Evolutionary conservation across 2,329 filamentous ascomycete species (phyloP).

Genomic region (Fusarium pseudoanthophilum): DNA sequence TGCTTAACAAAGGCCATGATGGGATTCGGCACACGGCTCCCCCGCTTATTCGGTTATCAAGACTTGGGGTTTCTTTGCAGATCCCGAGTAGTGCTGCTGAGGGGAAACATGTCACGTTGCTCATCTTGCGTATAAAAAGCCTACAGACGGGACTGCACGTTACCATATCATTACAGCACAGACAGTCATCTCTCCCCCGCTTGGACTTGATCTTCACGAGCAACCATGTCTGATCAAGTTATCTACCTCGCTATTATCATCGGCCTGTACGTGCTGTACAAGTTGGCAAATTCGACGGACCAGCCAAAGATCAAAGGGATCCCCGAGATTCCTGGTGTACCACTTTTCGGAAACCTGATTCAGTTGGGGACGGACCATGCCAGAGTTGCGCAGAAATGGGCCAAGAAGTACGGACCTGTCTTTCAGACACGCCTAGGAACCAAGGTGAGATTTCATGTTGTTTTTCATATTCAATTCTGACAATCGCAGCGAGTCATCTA

Average conservation of each 20-base stretch:
- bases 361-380: conserved; percentile 69
- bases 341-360: conserved; percentile 71
- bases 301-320: conserved; percentile 69
- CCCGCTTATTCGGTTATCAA: conserved; percentile 22
- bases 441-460: conserved; percentile 55
- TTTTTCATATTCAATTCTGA: neutral
- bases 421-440: conserved; percentile 77
- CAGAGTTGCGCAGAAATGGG: conserved; percentile 64
- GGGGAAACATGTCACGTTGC: conserved; percentile 13
- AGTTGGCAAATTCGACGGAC: conserved; percentile 61
- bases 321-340: conserved; percentile 70
- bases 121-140: conserved; percentile 7
- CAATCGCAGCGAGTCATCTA: conserved; percentile 72
- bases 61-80: neutral
- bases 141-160: neutral
- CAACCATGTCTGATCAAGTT: conserved; percentile 28
- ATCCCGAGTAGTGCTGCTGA: conserved; percentile 1
- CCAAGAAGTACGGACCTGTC: conserved; percentile 69
- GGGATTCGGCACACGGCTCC: conserved; percentile 16
- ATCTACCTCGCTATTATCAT: conserved; percentile 14
- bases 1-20: neutral
- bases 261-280: conserved; percentile 29
- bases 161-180: neutral
- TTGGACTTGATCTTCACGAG: neutral
- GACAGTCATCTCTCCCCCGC: neutral